Conservation (phyloP, 805 yeast genomes). For the Saccharomycopsis sp. region DNA sequence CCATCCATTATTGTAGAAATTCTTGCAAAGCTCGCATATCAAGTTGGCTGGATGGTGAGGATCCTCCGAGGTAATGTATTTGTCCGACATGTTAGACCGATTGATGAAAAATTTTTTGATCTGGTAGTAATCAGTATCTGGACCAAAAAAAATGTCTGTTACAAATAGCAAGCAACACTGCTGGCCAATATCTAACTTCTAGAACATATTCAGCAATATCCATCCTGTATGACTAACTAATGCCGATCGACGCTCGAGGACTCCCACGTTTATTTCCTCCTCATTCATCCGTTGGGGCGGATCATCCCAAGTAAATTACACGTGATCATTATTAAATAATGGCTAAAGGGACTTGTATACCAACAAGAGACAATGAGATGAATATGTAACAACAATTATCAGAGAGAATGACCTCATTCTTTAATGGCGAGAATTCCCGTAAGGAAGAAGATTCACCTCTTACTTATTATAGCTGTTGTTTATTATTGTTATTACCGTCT, state of each 20-base stretch:
- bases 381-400: no score
- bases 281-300: background rate
- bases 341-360: background rate
- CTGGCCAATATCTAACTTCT: no score
- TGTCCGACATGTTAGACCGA: background rate
- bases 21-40: constrained; percentile 73
- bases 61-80: constrained; percentile 31
- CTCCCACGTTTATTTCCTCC: background rate
- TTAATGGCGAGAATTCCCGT: no score
- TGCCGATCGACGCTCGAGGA: background rate
- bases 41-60: constrained; percentile 74
- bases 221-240: background rate
- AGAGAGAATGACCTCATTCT: no score
- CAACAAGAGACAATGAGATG: no score
- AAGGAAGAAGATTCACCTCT: no score
- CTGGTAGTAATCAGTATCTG: background rate
- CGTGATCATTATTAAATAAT: background rate
- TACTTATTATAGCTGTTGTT: no score
- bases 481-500: no score
- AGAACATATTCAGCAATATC: no score
- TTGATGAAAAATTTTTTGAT: background rate
- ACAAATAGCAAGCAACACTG: no score
- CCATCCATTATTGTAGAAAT: constrained; percentile 80
- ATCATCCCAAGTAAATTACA: background rate
- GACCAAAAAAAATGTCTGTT: no score